Conservation (phyloP, 495 filamentous ascomycete genomes). For the Trichocladium uniseriatum region DNA sequence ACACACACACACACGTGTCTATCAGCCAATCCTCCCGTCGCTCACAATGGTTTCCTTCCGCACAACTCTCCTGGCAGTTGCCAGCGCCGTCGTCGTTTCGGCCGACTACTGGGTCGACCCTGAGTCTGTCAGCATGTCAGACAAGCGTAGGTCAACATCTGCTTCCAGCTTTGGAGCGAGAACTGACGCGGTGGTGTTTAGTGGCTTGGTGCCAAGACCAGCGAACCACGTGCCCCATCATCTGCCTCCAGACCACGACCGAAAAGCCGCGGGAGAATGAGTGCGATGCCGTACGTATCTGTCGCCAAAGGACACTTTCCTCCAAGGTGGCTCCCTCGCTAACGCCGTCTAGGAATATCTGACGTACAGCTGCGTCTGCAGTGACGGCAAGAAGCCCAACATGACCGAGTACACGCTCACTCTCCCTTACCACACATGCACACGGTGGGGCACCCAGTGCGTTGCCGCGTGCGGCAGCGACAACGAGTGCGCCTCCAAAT, state of each 20-base stretch:
- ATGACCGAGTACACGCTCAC: conserved; percentile 75
- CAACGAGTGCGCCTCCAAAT: conserved; percentile 51
- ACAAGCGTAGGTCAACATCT: conserved; percentile 27
- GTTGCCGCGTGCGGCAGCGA: conserved; percentile 50
- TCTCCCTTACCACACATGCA: conserved; percentile 77
- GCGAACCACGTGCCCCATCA: conserved; percentile 58
- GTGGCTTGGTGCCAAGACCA: conserved; percentile 64
- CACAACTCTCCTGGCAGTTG: conserved; percentile 36
- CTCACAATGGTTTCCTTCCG: conserved; percentile 40
- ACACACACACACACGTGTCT: too few species aligned
- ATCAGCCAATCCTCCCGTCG: neutral
- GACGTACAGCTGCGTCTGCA: conserved; percentile 65
- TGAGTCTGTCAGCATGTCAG: conserved; percentile 41
- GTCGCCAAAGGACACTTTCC: neutral
- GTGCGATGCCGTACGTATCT: conserved; percentile 59
- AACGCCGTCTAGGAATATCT: conserved; percentile 47
- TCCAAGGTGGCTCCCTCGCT: neutral
- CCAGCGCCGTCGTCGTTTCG: conserved; percentile 33
- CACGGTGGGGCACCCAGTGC: conserved; percentile 61
- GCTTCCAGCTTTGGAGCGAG: neutral
- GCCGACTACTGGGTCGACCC: conserved; percentile 53
- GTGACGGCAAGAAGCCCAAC: conserved; percentile 62
- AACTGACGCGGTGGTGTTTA: conserved; percentile 20
- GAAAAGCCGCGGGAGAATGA: conserved; percentile 47
- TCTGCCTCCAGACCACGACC: conserved; percentile 61